Percentiles rank a stretch among this genome's conserved stretches.
These are phyloP conservation scores for Auricularia sp. DNA, from an alignment of 768 basidiomycete genomes.

Conservation along the genomic window DNA sequence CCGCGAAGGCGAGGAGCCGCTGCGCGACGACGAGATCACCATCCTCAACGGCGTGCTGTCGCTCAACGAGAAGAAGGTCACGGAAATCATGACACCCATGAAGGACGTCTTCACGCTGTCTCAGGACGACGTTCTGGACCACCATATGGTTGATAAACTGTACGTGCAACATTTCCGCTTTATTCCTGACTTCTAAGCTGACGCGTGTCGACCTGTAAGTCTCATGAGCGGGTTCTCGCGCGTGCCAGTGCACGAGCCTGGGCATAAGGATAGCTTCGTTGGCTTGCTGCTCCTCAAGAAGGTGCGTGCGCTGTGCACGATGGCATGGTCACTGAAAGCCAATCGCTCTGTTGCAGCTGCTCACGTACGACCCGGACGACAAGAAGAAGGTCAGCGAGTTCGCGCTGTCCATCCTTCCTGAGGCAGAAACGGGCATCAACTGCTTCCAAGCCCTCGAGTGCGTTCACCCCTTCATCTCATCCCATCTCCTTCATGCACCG, in stretches of 20 bases:
- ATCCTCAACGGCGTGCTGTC: conserved; percentile 50
- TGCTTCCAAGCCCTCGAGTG: conserved; percentile 90
- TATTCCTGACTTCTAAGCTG: background rate
- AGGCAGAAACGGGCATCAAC: conserved; percentile 79
- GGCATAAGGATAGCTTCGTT: conserved; percentile 56
- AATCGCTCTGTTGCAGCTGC: conserved; percentile 38
- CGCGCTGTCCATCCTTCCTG: conserved; percentile 73
- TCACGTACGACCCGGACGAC: conserved; percentile 81
- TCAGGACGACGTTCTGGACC: conserved; percentile 68
- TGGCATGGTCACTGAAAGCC: background rate
- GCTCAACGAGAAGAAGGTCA: conserved; percentile 33
- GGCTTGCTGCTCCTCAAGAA: conserved; percentile 80
- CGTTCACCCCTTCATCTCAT: conserved; percentile 32
- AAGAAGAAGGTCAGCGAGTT: conserved; percentile 65
- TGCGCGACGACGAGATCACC: conserved; percentile 72
- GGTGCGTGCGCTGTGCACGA: conserved; percentile 25
- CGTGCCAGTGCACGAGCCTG: conserved; percentile 76
- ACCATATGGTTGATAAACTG: conserved; percentile 68
- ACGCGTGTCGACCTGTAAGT: background rate
- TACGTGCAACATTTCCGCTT: conserved; percentile 21
- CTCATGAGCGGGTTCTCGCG: conserved; percentile 65
- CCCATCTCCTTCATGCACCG: no score
- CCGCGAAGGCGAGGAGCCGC: conserved; percentile 30
- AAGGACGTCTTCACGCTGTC: conserved; percentile 77
- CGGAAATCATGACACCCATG: conserved; percentile 64